Base-by-base conservation (phyloP, 192 early-diverging fungal species). In the Coemansia sp. region DNA sequence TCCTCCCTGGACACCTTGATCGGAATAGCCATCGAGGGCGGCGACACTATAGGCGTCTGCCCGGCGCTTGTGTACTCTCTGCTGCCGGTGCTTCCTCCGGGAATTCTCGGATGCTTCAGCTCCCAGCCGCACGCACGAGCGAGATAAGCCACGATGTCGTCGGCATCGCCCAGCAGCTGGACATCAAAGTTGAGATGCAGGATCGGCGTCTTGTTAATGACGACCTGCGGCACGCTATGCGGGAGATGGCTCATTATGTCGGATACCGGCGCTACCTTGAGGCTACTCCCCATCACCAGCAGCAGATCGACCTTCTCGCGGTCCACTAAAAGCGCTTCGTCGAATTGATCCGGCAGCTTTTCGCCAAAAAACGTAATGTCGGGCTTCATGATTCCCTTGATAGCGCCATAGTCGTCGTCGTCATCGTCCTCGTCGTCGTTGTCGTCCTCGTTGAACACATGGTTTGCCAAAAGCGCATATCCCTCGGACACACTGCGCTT, bases 341-440 rank as follows among this genome's bases (percentile, higher is more conserved):
- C 88, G 64, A 98, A 97, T 32, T 84, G 84, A 19, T 83, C 80
- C 0, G 94, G 91, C 16, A 97, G 82, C 70, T 90, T 88, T 63
- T 99, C 97, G 24, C 94, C 95, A 81, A 99, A 99, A 69, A 99
- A 99, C 18, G 92, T 88, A 60, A 99, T 99, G 60, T 95, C 94
- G 0, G 97, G 97, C 65, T 98, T 98, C 85, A 98, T 92, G 19
- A 92, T 84, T 1, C 85, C 83, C 22, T 57, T 61, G 2, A 67
- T 51, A 9, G 50, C 39, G 16, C 83, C 75, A 35, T 83, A 76
- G 22, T 88, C 85, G 32, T 70, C 84, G 20, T 87, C 81, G n/a
- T 83, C 79, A 14, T 86, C 79, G 4, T 74, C 62, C 4, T 85
- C 82, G 4, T 68, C 64, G 25, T 73, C 71, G 8, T 82, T 71